Evolutionary conservation across 1,284 basidiomycete species (phyloP).

Genomic region (Puccinia novopanici): DNA sequence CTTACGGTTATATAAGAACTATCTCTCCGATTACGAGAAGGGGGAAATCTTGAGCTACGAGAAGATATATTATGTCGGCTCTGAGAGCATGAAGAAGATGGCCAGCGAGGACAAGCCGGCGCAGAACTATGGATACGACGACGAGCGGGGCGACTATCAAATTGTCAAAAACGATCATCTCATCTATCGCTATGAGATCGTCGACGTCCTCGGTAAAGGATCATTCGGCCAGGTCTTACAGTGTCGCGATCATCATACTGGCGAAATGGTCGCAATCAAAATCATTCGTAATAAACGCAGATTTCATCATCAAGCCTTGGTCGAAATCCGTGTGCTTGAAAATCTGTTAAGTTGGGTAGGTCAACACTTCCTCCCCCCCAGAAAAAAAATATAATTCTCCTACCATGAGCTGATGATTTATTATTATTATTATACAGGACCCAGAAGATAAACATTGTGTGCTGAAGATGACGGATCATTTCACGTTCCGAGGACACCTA

Average conservation of each 20-base stretch:
- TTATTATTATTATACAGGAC: conserved; percentile 66
- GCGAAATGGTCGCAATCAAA: conserved; percentile 94
- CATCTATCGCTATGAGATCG: conserved; percentile 90
- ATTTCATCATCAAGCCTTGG: conserved; percentile 96
- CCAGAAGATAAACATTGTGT: conserved; percentile 94
- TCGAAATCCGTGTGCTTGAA: conserved; percentile 97
- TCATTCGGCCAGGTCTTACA: conserved; percentile 97
- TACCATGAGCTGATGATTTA: conserved; percentile 3
- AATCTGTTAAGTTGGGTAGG: conserved; percentile 92
- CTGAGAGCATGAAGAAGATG: conserved; percentile 75
- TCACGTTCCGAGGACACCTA: conserved; percentile 94
- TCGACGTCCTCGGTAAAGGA: conserved; percentile 90
- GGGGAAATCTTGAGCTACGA: conserved; percentile 89
- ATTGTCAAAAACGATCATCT: conserved; percentile 89
- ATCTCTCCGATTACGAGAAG: conserved; percentile 69
- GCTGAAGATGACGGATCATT: conserved; percentile 97
- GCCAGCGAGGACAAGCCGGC: conserved; percentile 72
- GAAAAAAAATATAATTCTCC: too few species aligned
- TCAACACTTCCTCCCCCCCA: too few species aligned
- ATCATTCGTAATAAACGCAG: conserved; percentile 99
- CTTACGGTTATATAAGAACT: conserved; percentile 60
- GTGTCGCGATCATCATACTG: conserved; percentile 95
- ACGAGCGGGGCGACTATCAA: conserved; percentile 95
- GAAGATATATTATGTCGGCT: conserved; percentile 80
- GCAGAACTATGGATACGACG: conserved; percentile 95